phyloP scores from a whole-genome alignment of 169 alveolate genomes.

The Eimeria acervulina region DNA sequence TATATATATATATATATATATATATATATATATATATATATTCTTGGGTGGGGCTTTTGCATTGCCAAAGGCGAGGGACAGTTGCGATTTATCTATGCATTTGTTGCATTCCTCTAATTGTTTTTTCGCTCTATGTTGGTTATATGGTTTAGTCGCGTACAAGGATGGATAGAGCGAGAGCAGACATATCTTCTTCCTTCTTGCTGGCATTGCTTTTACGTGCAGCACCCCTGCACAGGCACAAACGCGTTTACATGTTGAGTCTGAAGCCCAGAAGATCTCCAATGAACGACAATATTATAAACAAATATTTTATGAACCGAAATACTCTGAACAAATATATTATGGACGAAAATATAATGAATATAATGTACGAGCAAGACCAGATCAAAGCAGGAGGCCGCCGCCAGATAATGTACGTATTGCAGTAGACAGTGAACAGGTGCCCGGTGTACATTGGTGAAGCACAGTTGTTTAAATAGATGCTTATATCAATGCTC shows the following conservation, averaged over 20 bases:
- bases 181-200: slow-evolving; percentile 11
- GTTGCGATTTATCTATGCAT: not conserved
- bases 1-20: too few relatives aligned
- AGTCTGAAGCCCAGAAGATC: not conserved
- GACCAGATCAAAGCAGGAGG: not conserved
- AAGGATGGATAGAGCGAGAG: slow-evolving; percentile 56
- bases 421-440: not conserved
- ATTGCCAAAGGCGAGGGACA: slow-evolving; percentile 18
- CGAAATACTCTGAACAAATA: too few relatives aligned
- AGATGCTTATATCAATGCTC: not conserved
- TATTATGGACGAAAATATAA: too few relatives aligned
- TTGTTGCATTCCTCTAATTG: not conserved
- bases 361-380: too few relatives aligned
- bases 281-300: not conserved
- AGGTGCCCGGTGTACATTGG: not conserved
- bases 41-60: not conserved
- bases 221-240: slow-evolving; percentile 16
- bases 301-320: too few relatives aligned
- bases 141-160: slow-evolving; percentile 1
- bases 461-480: not conserved
- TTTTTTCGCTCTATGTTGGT: not conserved
- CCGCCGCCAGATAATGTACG: not conserved
- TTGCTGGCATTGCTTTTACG: slow-evolving; percentile 49
- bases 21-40: too few relatives aligned
- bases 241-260: not conserved